Evolutionary conservation across 2,329 filamentous ascomycete species (phyloP), one percentile per base, ranked within the genome.

Genomic region (Bimuria novae-zelandiae): DNA sequence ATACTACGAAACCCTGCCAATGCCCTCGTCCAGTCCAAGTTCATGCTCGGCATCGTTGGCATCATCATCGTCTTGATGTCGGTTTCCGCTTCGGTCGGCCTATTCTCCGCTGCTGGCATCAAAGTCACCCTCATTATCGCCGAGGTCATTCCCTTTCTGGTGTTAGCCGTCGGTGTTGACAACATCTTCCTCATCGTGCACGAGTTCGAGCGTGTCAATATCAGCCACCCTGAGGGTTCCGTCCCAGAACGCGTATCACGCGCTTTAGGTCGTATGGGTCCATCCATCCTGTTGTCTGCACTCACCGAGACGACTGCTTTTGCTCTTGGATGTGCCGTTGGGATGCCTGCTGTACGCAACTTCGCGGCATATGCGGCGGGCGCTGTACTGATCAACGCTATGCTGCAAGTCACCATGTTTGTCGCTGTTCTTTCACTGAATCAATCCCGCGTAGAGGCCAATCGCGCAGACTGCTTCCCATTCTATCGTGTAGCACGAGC

Each of bases 151-250:
- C 94, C 94, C 0, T 99, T 99, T 75, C 87, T 99, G 59, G 93
- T 99, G 8, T 79, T 99, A 17, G 94, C 94, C 11, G 92, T 99
- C 23, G 94, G 94, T 40, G 95, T 99, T 2, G 94, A 99, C 81
- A 99, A 99, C 69, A 97, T 99, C 65, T 99, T 99, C 77, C 79
- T 99, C 51, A 96, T 99, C 54, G 94, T 99, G 0, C 94, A 99
- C 74, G 94, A 99, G 74, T 96, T 99, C 54, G 94, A 99, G 71
- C 84, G 94, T 25, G 89, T 97, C 70, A 99, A 99, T 67, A 78
- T 92, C 62, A 96, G 89, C 72, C 89, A 96, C 66, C 91, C 92
- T 0, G 92, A 97, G 67, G 89, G 92, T 57, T 83, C 89, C 72
- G 88, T 99, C 2, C 89, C 96, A 62, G 87, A 92, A 67, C 85